Base-by-base conservation (phyloP, 2,329 filamentous ascomycete species). In the Diplodia seriata region DNA sequence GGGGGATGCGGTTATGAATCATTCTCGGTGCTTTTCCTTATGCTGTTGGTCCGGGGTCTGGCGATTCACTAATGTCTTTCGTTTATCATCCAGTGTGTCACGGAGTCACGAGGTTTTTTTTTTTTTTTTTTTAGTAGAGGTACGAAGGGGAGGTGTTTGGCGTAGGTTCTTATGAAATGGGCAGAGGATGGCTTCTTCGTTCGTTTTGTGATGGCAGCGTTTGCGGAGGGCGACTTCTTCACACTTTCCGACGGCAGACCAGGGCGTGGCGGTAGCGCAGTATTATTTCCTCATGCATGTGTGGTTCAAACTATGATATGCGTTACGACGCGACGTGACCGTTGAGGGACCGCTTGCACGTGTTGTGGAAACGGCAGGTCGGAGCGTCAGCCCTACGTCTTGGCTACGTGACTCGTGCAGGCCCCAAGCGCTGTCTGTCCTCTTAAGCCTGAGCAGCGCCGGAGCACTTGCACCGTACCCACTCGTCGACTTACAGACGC, bases 41-140 rank as follows among this genome's bases (percentile, higher is more conserved):
- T 47, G 43, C 43, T 47, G 26, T 31, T 31, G n/a, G 38, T 51
- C 29, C 15, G 33, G 33, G 18, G 50, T 63, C 59, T 63, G 59
- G 47, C 31, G 47, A 47, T 51, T 29, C 47, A 51, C 18, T 67
- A 67, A 67, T 67, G 66, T 62, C 66, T 62, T 62, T 67, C 66
- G 66, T 33, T 67, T 62, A 55, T 61, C 61, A 40, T 43, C 20
- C n/a, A 23, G 43, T 61, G 31, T 51, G 54, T 59, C 64, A 57
- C 54, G 64, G 55, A 57, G 53, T 67, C 38, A 67, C 49, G 53
- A 67, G 53, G n/a, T 50, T 66, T 56, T 33, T 29, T 38, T 40
- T 43, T 43, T 43, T 63, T 50, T 66, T 56, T 33, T 29, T 38
- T 40, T 43, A 54, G 54, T 63, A 63, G 59, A 63, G 47, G 59